Percentiles rank a stretch among this genome's conserved stretches.
These are phyloP conservation scores for Nemania sp. DNA, from an alignment of 2,329 filamentous ascomycete species.

Conservation along the genomic window DNA sequence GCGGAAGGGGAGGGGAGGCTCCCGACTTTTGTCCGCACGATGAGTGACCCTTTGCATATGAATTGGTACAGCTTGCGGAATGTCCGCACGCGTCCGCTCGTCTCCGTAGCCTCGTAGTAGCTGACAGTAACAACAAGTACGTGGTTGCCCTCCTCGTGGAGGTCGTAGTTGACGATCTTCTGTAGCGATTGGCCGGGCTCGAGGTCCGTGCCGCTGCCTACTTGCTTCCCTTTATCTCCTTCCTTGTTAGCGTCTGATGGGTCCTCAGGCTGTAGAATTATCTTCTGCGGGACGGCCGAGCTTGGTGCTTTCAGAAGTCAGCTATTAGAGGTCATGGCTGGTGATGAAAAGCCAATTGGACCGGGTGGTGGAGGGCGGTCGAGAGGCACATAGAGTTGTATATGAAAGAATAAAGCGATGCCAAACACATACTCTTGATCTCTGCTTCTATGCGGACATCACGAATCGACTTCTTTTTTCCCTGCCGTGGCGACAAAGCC, in stretches of 20 bases:
- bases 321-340: background rate
- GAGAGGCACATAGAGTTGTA: background rate
- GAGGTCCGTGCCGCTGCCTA: slow-evolving; percentile 22
- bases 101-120: slow-evolving; percentile 84
- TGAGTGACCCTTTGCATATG: slow-evolving; percentile 84
- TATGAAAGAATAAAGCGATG: background rate
- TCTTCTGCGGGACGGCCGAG: slow-evolving; percentile 60
- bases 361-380: background rate
- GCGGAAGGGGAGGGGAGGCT: slow-evolving; percentile 52
- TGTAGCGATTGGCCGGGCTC: slow-evolving; percentile 68
- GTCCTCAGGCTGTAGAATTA: slow-evolving; percentile 58
- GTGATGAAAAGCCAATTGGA: background rate
- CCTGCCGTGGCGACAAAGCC: slow-evolving; percentile 17
- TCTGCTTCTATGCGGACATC: slow-evolving; percentile 85
- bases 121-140: slow-evolving; percentile 91
- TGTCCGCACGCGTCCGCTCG: slow-evolving; percentile 72
- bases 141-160: slow-evolving; percentile 93
- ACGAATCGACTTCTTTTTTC: slow-evolving; percentile 58
- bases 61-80: slow-evolving; percentile 98
- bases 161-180: slow-evolving; percentile 78
- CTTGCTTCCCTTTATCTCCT: slow-evolving; percentile 13
- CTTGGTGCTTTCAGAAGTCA: slow-evolving; percentile 54
- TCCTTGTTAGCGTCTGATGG: slow-evolving; percentile 20
- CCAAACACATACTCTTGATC: slow-evolving; percentile 68
- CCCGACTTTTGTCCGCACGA: slow-evolving; percentile 87